Evolutionary conservation across 768 basidiomycete genomes (phyloP), one percentile per base, ranked within the genome.

Genomic region (Pholiota microspora): DNA sequence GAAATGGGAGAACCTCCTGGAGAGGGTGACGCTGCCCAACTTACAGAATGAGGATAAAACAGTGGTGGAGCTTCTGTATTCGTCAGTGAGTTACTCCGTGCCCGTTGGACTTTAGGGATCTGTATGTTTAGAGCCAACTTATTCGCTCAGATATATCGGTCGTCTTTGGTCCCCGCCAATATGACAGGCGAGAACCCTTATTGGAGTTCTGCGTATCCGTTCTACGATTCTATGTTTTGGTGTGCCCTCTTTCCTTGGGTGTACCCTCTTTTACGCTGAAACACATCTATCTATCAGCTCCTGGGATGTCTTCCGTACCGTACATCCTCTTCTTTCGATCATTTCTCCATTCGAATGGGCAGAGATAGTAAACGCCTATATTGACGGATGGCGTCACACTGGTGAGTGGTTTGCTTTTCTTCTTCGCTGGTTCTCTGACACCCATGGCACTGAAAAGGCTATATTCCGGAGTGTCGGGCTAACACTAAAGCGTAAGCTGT

Each of bases 251-350:
- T n/a, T 13, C n/a, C 18, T 16, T 15, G 15, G 5, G n/a, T 25
- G 40, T 25, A 2, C 7, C 21, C 10, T 38, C 6, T 10, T 21
- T 10, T 38, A 16, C 36, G 13, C 15, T 40, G 27, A 46, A 13
- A 32, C 15, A 21, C 10, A 21, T 7, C 15, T 12, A 9, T 16
- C 16, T 9, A 24, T 13, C 49, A 80, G 79, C 62, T 80, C 79
- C 4, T 81, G 79, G 79, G 79, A 81, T 57, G 77, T 76, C 0
- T 79, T 80, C 72, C 73, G 79, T 42, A 80, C 78, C 4, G 77
- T 79, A 0, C 79, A 81, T 49, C 79, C 79, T 9, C 65, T 79
- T 6, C 71, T 79, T 13, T 80, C 79, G 3, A 57, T 80, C 28
- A 68, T 71, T 7, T 72, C 74, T 1, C 79, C 79, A 12, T 51